Conservation (phyloP, 768 basidiomycete genomes). For the Royoungia palumana region DNA sequence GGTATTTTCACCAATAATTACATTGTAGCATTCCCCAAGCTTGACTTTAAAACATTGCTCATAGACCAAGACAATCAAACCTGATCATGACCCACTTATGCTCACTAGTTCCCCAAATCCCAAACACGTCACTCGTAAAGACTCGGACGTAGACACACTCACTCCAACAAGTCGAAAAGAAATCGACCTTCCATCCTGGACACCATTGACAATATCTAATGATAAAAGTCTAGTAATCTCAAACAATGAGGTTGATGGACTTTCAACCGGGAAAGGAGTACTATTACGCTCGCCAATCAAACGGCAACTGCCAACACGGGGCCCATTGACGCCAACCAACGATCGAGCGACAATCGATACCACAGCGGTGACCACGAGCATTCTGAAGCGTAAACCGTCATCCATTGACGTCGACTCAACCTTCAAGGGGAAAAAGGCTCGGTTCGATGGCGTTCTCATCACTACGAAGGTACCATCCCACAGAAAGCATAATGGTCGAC, state of each 20-base stretch:
- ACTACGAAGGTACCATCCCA: conserved; percentile 2
- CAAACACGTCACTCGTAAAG: neutral
- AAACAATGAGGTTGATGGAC: conserved; percentile 12
- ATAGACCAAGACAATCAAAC: neutral
- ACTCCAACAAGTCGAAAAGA: neutral
- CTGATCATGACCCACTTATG: neutral
- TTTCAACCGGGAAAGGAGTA: neutral
- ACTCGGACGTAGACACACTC: neutral
- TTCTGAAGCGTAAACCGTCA: neutral
- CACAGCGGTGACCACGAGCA: neutral
- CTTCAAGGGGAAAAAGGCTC: conserved; percentile 12
- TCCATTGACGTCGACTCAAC: neutral
- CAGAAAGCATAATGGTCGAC: neutral
- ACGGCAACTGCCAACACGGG: neutral
- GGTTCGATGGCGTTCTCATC: conserved; percentile 27
- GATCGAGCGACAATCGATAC: neutral
- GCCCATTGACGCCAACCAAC: neutral
- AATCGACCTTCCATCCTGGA: conserved; percentile 26
- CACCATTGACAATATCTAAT: conserved; percentile 4
- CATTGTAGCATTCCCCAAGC: neutral
- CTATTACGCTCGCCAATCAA: neutral
- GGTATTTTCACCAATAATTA: conserved; percentile 6
- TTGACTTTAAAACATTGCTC: conserved; percentile 15
- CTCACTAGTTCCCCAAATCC: neutral
- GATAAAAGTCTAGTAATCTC: neutral